These are phyloP conservation scores for Tetrastigma voinierianum DNA, from an alignment of 164 flowering plant genomes.

Conservation along the genomic window DNA sequence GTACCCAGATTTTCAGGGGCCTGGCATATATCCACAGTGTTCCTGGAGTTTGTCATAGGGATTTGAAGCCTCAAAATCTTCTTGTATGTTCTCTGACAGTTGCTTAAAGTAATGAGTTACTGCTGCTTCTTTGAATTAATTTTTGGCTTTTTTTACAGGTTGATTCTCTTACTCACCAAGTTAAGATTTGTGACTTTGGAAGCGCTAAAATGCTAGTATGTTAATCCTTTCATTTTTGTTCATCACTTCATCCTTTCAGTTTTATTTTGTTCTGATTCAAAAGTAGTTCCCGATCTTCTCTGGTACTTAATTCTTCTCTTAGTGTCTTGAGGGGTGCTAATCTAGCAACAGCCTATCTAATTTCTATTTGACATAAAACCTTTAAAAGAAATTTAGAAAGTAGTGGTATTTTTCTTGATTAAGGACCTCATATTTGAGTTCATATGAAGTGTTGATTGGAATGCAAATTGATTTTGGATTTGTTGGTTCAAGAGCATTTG, in stretches of 20 bases:
- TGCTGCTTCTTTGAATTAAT: too few species aligned
- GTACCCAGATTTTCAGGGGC: conserved; percentile 76
- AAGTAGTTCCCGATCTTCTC: not conserved
- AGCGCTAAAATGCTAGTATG: conserved; percentile 46
- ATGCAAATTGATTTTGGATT: too few species aligned
- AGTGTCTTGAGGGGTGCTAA: too few species aligned
- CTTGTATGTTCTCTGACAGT: conserved; percentile 36
- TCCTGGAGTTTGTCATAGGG: conserved; percentile 71
- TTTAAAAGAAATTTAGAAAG: too few species aligned
- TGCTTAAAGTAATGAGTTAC: too few species aligned
- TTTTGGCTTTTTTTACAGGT: conserved; percentile 28
- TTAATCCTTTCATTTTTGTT: not conserved
- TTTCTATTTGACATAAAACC: too few species aligned
- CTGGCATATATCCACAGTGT: conserved; percentile 59
- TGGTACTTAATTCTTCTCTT: too few species aligned
- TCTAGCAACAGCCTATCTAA: too few species aligned
- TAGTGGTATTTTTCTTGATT: too few species aligned
- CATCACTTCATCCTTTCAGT: not conserved
- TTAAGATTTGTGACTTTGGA: conserved; percentile 50
- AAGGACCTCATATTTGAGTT: too few species aligned
- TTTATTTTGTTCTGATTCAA: not conserved
- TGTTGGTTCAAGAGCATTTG: too few species aligned
- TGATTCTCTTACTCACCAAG: conserved; percentile 46
- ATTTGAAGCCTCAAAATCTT: conserved; percentile 72
- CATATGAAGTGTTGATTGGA: too few species aligned